These are phyloP conservation scores for Exophiala spinifera DNA, from an alignment of 2,329 filamentous ascomycete genomes.

Conservation along the genomic window DNA sequence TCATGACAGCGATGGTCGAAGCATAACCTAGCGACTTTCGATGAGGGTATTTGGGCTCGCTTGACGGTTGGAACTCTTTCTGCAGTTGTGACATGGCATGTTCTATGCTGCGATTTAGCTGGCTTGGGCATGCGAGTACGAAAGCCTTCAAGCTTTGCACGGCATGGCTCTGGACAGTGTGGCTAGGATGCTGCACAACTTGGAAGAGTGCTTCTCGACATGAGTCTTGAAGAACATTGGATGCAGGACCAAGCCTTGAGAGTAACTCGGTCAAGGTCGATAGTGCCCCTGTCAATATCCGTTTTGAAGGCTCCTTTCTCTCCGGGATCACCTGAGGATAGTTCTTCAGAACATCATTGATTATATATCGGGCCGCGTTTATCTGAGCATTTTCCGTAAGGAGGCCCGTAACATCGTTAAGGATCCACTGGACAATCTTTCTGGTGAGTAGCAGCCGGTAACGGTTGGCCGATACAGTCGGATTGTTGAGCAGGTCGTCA, in stretches of 20 bases:
- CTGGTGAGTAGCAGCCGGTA: conserved; percentile 83
- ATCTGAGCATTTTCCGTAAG: conserved; percentile 87
- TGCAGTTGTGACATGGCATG: conserved; percentile 95
- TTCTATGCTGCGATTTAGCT: conserved; percentile 84
- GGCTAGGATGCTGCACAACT: conserved; percentile 89
- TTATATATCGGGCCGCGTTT: conserved; percentile 72
- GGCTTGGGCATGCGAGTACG: conserved; percentile 85
- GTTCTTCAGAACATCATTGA: conserved; percentile 89
- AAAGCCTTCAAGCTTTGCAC: conserved; percentile 83
- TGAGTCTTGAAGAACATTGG: conserved; percentile 72
- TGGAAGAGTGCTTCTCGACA: conserved; percentile 86
- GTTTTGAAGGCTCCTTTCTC: conserved; percentile 81
- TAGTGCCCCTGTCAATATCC: conserved; percentile 74
- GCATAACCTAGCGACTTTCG: conserved; percentile 86
- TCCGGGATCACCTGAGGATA: conserved; percentile 89
- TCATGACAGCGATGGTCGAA: conserved; percentile 82
- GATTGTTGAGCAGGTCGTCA: conserved; percentile 72
- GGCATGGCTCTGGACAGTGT: conserved; percentile 89
- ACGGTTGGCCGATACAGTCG: conserved; percentile 74
- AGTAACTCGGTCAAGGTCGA: conserved; percentile 78
- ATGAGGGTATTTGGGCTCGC: conserved; percentile 58
- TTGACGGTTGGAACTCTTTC: conserved; percentile 69
- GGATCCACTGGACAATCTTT: conserved; percentile 76
- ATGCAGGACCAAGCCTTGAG: conserved; percentile 74
- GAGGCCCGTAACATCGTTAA: conserved; percentile 76